These are phyloP conservation scores for Diaporthe caulivora DNA, from an alignment of 2,329 filamentous ascomycete genomes.

Conservation along the genomic window DNA sequence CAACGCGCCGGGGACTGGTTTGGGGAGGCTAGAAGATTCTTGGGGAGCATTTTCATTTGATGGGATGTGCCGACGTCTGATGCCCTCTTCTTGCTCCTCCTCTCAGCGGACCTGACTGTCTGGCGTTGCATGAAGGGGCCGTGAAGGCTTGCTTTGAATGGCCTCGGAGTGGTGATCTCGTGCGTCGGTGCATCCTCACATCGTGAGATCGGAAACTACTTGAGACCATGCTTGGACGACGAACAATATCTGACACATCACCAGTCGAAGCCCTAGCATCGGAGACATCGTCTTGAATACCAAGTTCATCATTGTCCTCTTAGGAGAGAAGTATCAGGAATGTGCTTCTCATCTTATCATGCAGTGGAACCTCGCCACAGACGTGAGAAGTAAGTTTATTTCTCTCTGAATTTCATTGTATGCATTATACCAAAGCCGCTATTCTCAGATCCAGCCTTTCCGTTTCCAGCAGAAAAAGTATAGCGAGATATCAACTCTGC, in stretches of 20 bases:
- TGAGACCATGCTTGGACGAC: background rate
- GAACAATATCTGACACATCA: background rate
- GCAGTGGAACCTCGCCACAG: background rate
- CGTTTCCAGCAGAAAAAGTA: slow-evolving; percentile 19
- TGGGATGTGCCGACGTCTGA: no score
- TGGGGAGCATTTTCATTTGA: no score
- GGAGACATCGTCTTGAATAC: background rate
- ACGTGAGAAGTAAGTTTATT: background rate
- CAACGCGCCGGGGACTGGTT: background rate
- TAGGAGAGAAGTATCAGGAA: background rate
- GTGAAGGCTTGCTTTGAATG: no score
- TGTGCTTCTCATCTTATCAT: background rate
- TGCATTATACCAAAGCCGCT: background rate
- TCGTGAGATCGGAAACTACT: no score
- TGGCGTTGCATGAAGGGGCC: background rate
- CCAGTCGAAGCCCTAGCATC: background rate
- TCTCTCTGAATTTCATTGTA: background rate
- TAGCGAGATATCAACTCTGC: slow-evolving; percentile 4
- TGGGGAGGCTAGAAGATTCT: background rate
- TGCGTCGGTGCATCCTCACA: background rate
- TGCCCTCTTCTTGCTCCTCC: no score
- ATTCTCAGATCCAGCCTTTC: slow-evolving; percentile 5
- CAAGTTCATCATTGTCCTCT: background rate
- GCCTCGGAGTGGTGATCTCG: background rate
- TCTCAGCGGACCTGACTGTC: background rate